phyloP scores from a whole-genome alignment of 805 yeast species.

The Schwanniomyces pseudopolymorphus region DNA sequence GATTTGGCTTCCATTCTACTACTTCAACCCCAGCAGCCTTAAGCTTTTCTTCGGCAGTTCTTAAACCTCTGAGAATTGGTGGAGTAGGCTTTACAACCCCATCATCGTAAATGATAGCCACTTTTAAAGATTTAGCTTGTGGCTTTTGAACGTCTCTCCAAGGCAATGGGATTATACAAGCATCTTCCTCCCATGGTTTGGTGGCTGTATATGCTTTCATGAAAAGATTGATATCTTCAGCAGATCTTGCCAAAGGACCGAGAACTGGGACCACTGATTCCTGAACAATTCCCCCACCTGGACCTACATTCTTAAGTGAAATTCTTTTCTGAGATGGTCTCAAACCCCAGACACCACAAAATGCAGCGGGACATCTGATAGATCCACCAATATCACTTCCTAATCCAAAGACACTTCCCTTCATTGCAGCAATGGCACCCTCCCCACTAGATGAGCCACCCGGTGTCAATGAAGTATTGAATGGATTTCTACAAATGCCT shows the following conservation, averaged over 20 bases:
- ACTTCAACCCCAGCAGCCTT: conserved; percentile 2
- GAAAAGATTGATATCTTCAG: conserved; percentile 42
- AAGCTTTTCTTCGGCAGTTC: conserved; percentile 2
- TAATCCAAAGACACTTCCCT: conserved; percentile 39
- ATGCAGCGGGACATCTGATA: conserved; percentile 55
- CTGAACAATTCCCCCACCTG: not conserved
- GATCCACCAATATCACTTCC: conserved; percentile 59
- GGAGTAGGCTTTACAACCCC: conserved; percentile 18
- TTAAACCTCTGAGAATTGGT: conserved; percentile 15
- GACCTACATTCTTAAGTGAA: conserved; percentile 30
- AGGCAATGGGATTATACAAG: conserved; percentile 46
- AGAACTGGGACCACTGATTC: conserved; percentile 34
- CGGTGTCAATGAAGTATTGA: conserved; percentile 39
- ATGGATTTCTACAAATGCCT: conserved; percentile 25
- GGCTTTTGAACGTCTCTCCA: conserved; percentile 45
- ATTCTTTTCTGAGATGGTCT: conserved; percentile 51
- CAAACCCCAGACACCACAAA: conserved; percentile 49
- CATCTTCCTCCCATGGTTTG: conserved; percentile 57
- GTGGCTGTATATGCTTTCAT: conserved; percentile 44
- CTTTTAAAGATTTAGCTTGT: conserved; percentile 31
- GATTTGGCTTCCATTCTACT: conserved; percentile 3
- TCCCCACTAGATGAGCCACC: conserved; percentile 61
- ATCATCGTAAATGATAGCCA: conserved; percentile 11
- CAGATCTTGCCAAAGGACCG: conserved; percentile 37
- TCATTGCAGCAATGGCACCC: conserved; percentile 45